Base-by-base conservation (phyloP, 2,329 filamentous ascomycete species). In the Talaromyces amestolkiae region DNA sequence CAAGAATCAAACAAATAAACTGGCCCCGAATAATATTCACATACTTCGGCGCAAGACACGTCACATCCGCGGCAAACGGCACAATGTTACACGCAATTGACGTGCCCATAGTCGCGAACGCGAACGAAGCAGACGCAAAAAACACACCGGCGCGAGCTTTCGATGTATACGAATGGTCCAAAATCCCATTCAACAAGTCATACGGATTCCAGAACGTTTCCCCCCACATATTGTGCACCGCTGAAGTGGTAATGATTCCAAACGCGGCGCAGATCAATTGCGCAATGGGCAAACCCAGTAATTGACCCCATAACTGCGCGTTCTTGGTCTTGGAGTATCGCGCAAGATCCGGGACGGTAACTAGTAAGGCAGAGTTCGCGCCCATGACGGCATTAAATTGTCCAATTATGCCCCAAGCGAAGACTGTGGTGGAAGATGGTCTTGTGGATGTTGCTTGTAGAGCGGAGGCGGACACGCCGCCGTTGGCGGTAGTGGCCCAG, bases 351-450 rank as follows among this genome's bases (percentile, higher is more conserved):
- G 77, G 76, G 41, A 78, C 76, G 51, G 74, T 78, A 15, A 78
- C 74, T 19, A 78, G 68, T 67, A 78, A 70, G 6, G 74, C 75
- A 6, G 72, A 77, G 35, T 75, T 73, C 15, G 70, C 72, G 9
- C 78, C 77, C 70, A 80, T 73, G 64, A 79, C 74, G 60, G 74
- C 71, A 69, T 79, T 80, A 65, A 80, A 76, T 47, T 77, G 78
- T 17, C 69, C 68, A 67, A 80, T 74, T 62, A 79, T 71, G 56
- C 72, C 70, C 78, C 78, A 80, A 35, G 76, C 78, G 0, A 78
- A 72, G 11, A 74, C 69, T 0, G 70, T 69, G 2, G 68, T 69
- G 7, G 54, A 53, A 0, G 71, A 67, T 9, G 69, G 35, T 43
- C 63, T 59, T 10, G 61, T 31, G 9, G 67, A 62, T 43, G 65